phyloP scores from a whole-genome alignment of 176 grass and related monocot species.

The Avena atlantica region DNA sequence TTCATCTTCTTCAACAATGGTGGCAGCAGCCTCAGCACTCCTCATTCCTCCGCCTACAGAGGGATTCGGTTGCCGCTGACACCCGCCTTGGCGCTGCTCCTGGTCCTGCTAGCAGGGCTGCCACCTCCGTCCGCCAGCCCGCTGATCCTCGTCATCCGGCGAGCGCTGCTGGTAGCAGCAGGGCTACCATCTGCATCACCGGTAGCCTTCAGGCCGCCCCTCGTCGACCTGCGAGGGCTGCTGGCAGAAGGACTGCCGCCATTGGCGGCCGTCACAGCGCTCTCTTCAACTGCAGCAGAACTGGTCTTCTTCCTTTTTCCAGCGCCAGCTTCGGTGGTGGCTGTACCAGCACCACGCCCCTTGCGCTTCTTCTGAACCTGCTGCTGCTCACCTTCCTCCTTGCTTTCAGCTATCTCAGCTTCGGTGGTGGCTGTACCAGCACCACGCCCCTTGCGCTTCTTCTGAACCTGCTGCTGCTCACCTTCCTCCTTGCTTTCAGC shows the following conservation, averaged over 20 bases:
- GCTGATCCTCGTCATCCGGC: slow-evolving; percentile 13
- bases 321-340: background rate
- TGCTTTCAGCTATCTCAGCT: too few species aligned
- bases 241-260: too few species aligned
- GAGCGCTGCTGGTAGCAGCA: background rate
- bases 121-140: background rate
- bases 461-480: slow-evolving; percentile 7
- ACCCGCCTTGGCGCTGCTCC: background rate
- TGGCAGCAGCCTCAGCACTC: slow-evolving; percentile 21
- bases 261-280: too few species aligned
- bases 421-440: background rate
- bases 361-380: slow-evolving; percentile 41
- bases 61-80: slow-evolving; percentile 7
- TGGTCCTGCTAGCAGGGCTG: background rate
- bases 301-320: slow-evolving; percentile 44
- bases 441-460: slow-evolving; percentile 37
- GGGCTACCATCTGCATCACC: slow-evolving; percentile 5
- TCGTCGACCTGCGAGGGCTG: too few species aligned
- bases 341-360: background rate
- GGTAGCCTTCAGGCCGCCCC: too few species aligned
- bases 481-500: background rate
- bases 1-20: background rate
- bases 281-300: background rate
- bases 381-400: slow-evolving; percentile 7
- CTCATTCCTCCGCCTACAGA: too few species aligned